Conservation (phyloP, 2,329 filamentous ascomycete genomes). For the Chrysosporium keratinophilum region DNA sequence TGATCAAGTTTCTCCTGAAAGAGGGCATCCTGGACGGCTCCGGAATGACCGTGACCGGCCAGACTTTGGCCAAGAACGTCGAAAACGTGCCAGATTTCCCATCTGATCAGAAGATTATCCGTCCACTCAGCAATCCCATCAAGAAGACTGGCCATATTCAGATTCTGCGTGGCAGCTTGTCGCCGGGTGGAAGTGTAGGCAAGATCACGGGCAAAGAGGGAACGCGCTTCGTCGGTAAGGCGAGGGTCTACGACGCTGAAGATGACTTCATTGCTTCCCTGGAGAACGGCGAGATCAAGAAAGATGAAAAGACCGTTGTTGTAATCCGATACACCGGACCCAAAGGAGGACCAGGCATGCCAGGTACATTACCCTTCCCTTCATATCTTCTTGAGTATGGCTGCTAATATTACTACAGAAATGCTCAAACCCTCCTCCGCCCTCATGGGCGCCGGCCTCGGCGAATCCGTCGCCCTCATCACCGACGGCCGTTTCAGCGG, state of each 20-base stretch:
- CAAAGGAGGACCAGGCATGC: constrained; percentile 64
- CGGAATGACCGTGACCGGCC: constrained; percentile 51
- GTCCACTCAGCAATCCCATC: constrained; percentile 57
- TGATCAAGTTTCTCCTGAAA: constrained; percentile 49
- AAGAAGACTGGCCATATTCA: constrained; percentile 63
- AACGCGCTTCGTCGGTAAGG: constrained; percentile 55
- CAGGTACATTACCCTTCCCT: constrained; percentile 26
- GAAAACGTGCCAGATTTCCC: constrained; percentile 54
- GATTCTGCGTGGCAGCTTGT: constrained; percentile 59
- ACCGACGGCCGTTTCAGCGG: constrained; percentile 75
- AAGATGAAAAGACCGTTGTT: constrained; percentile 66
- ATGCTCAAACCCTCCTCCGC: constrained; percentile 63
- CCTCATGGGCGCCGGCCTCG: constrained; percentile 63
- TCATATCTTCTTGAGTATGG: no score
- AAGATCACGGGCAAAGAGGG: constrained; percentile 73
- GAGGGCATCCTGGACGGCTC: constrained; percentile 50
- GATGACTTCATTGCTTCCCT: constrained; percentile 59
- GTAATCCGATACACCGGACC: constrained; percentile 66
- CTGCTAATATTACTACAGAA: constrained; percentile 40
- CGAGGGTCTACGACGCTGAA: constrained; percentile 60
- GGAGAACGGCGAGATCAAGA: constrained; percentile 58
- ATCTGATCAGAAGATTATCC: constrained; percentile 58
- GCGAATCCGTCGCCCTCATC: constrained; percentile 59
- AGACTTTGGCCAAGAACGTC: constrained; percentile 50
- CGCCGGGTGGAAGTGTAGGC: constrained; percentile 59